Base-by-base conservation (phyloP, 306 rosid species). In the Rosa rugosa region DNA sequence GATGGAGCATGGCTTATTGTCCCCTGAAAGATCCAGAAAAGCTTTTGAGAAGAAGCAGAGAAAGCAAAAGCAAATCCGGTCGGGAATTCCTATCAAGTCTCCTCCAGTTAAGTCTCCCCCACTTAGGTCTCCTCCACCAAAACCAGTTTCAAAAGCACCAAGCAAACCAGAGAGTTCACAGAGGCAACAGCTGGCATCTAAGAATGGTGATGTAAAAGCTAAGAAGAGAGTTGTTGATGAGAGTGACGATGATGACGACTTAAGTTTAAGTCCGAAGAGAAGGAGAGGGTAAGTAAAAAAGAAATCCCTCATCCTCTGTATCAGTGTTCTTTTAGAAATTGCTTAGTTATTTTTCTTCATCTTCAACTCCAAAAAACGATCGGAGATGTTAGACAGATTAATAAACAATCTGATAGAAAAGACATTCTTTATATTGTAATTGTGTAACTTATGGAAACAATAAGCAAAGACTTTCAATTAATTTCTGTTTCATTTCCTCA, bases 1-100 rank as follows among this genome's bases (percentile, higher is more conserved):
- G 89, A 93, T 93, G 99, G 99, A 95, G 68, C 98, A 95, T 78
- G 99, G 99, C 65, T 53, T 95, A 83, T 51, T 95, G 77, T 85
- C 98, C 56, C 88, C 87, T 62, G 97, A 92, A 68, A 90, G 80
- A 86, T 88, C 99, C 18, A 93, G 87, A 86, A 93, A 45, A 81
- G 98, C 98, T 16, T 85, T 80, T 49, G 99, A 95, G 83, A 93
- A 83, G 87, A 95, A 91, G 87, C 92, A 87, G 85, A 90, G 96
- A 84, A 90, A 81, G 82, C 98, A 95, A 78, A 95, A 93, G 89
- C 96, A 90, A 77, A 78, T 87, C 47, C 82, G 98, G 56, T 75
- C 75, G 20, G 96, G 97, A 81, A 95, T 93, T 83, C 98, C 99
- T 9, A 69, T 77, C 54, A 95, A 95, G 90, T 72, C 84, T 54